Evolutionary conservation across 75 land plant species (phyloP).

Genomic region (Picea sitchensis): DNA sequence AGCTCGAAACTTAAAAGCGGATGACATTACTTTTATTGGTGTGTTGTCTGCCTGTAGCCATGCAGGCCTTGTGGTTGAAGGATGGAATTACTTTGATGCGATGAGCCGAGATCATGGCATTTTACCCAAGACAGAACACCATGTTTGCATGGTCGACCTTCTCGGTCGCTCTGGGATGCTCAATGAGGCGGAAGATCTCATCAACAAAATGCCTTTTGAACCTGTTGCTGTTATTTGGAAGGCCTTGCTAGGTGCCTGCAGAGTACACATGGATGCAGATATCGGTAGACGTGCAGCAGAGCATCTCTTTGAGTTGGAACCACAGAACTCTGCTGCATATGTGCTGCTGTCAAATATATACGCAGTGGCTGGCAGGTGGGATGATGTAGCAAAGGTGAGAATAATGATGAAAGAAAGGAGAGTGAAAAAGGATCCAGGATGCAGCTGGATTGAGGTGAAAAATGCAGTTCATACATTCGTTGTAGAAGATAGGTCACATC

Average conservation of each 20-base stretch:
- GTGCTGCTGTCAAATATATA: too few relatives aligned
- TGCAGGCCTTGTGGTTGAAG: slow-evolving; percentile 8
- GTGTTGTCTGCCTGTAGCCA: slow-evolving; percentile 19
- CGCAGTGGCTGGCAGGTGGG: too few relatives aligned
- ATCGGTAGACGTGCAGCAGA: slow-evolving; percentile 9
- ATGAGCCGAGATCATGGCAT: slow-evolving; percentile 3
- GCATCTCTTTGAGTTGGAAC: too few relatives aligned
- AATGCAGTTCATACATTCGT: too few relatives aligned
- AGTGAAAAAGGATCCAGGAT: too few relatives aligned
- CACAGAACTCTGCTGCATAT: too few relatives aligned
- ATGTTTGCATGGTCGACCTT: slow-evolving; percentile 20
- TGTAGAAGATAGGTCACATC: too few relatives aligned
- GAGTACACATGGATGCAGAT: neutral
- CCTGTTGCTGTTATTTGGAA: slow-evolving; percentile 13
- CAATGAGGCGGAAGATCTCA: slow-evolving; percentile 13
- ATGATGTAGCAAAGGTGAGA: too few relatives aligned
- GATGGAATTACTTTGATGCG: slow-evolving; percentile 6
- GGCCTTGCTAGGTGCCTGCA: slow-evolving; percentile 19
- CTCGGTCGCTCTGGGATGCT: slow-evolving; percentile 9
- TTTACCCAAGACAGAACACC: slow-evolving; percentile 8
- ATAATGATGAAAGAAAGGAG: too few relatives aligned
- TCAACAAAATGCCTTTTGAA: slow-evolving; percentile 9
- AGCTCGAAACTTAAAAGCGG: neutral
- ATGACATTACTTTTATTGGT: slow-evolving; percentile 16
- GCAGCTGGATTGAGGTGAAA: too few relatives aligned